Evolutionary conservation across 108 stramenopile species (phyloP).

Genomic region (Pseudonitzschia delicatissima): DNA sequence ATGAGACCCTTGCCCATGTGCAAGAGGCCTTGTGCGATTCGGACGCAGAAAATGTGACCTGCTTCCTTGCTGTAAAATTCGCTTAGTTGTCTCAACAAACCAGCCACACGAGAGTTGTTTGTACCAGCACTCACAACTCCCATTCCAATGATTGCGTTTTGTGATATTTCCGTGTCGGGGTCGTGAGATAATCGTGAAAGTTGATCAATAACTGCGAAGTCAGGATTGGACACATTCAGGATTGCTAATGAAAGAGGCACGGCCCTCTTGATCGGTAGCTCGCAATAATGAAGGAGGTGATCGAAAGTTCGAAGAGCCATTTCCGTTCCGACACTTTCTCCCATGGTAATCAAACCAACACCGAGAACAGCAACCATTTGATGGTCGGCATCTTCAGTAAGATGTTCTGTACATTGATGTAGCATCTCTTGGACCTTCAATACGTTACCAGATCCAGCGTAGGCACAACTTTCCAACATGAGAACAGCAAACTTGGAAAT

Average conservation of each 20-base stretch:
- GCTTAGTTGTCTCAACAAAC: constrained; percentile 93
- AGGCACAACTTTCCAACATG: constrained; percentile 93
- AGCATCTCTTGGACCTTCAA: constrained; percentile 97
- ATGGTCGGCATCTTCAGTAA: constrained; percentile 91
- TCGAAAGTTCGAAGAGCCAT: constrained; percentile 98
- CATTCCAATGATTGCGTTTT: constrained; percentile 92
- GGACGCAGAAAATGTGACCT: constrained; percentile 94
- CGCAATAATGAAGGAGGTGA: constrained; percentile 99
- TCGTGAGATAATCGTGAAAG: constrained; percentile 97
- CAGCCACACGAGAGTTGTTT: constrained; percentile 98
- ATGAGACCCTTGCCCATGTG: constrained; percentile 99
- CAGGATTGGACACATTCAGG: constrained; percentile 93
- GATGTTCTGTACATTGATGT: constrained; percentile 96
- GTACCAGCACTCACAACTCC: constrained; percentile 98
- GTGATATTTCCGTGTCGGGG: constrained; percentile 91
- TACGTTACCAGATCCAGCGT: constrained; percentile 98
- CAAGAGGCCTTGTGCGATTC: constrained; percentile 97
- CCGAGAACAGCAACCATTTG: constrained; percentile 95
- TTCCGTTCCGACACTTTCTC: constrained; percentile 96
- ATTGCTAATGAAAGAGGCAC: constrained; percentile 96
- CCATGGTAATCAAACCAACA: constrained; percentile 95
- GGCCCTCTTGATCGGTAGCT: constrained; percentile 95
- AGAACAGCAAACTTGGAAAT: constrained; percentile 91
- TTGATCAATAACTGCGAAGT: constrained; percentile 96
- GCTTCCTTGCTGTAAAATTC: constrained; percentile 98